Conservation (phyloP, 306 rosid genomes). For the Urtica urens region DNA sequence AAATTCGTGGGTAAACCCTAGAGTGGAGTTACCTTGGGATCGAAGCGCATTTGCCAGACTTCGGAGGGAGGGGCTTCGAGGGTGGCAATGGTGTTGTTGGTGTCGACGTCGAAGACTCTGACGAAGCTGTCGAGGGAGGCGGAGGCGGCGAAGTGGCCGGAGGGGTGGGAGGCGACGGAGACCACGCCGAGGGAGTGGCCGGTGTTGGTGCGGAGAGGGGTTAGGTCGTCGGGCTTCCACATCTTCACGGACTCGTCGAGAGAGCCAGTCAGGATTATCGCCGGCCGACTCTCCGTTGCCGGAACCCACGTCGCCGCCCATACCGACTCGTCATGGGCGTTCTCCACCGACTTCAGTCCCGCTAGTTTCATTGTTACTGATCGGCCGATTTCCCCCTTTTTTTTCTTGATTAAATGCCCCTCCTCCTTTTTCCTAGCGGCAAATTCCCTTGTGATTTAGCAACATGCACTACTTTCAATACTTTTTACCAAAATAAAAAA, state of each 20-base stretch:
- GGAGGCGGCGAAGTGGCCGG: slow-evolving; percentile 76
- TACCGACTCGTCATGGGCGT: slow-evolving; percentile 86
- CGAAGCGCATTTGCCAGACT: slow-evolving; percentile 94
- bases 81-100: slow-evolving; percentile 76
- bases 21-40: slow-evolving; percentile 47
- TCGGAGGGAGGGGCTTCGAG: slow-evolving; percentile 97
- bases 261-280: slow-evolving; percentile 79
- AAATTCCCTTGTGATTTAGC: neutral
- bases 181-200: slow-evolving; percentile 98
- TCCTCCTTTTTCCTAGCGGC: neutral
- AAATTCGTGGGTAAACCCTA: neutral
- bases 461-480: too few relatives aligned
- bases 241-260: slow-evolving; percentile 89
- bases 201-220: slow-evolving; percentile 58
- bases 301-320: slow-evolving; percentile 96
- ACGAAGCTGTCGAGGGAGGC: slow-evolving; percentile 95
- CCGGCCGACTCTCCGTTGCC: slow-evolving; percentile 53
- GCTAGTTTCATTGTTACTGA: slow-evolving; percentile 60
- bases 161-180: slow-evolving; percentile 88
- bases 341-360: slow-evolving; percentile 70
- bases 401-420: neutral
- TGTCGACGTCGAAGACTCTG: slow-evolving; percentile 76
- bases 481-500: too few relatives aligned
- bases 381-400: neutral
- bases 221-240: slow-evolving; percentile 79